These are phyloP conservation scores for Fusarium illudens DNA, from an alignment of 2,329 filamentous ascomycete genomes.

Conservation along the genomic window DNA sequence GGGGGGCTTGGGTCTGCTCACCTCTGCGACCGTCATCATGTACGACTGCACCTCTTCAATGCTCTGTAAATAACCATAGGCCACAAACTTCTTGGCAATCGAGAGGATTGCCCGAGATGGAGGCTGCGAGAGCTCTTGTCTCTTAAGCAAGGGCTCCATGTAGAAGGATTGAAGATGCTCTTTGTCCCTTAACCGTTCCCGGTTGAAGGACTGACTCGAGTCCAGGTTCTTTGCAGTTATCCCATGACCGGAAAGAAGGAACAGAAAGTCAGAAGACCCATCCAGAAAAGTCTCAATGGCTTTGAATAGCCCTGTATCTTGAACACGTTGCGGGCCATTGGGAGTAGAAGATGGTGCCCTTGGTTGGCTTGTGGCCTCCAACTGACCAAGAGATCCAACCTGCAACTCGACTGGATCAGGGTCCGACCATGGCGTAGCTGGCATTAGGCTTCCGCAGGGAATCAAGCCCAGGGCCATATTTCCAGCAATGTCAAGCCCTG, in stretches of 20 bases:
- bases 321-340: not conserved
- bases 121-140: fast-evolving
- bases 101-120: not conserved
- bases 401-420: not conserved
- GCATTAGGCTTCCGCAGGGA: not conserved
- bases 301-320: not conserved
- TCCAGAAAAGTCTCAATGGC: not conserved
- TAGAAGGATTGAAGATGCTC: not conserved
- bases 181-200: not conserved
- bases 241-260: not conserved
- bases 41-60: not conserved
- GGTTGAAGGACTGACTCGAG: not conserved
- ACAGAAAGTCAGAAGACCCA: fast-evolving
- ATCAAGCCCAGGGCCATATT: not conserved
- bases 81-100: not conserved
- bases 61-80: not conserved
- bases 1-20: not conserved
- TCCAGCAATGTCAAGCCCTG: not conserved
- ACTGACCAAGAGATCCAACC: not conserved
- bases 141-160: not conserved
- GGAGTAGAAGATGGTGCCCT: not conserved
- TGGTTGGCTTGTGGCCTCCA: fast-evolving
- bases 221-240: not conserved
- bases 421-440: not conserved
- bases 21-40: not conserved